Evolutionary conservation across 495 filamentous ascomycete species (phyloP), one percentile per base, ranked within the genome.

Genomic region (Hypoxylon subgilvum): DNA sequence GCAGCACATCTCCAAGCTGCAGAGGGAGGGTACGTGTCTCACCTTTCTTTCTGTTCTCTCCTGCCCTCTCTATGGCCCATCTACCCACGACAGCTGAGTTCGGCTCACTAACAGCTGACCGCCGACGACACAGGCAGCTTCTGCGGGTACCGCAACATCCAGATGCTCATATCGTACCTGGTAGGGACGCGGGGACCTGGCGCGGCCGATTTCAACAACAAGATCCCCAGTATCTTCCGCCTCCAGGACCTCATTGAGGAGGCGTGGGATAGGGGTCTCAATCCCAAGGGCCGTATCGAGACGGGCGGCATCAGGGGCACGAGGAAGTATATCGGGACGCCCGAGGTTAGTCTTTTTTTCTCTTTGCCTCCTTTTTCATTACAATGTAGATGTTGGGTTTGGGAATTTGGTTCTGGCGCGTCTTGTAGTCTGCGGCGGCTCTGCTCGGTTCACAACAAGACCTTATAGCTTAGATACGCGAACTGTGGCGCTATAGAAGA

Each of bases 131-230:
- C 25, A 78, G 88, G 92, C 27, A 90, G 91, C 1, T 98, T 97
- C 73, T 98, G 94, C 72, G 94, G 94, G n/a, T 98, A 97, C 66
- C 81, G 94, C 7, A 98, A 96, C 69, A 96, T 97, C 32, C 94
- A 98, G 65, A 96, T 96, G 91, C 67, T 96, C 52, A 75, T 87
- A 13, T 92, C 92, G 2, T 93, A 89, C 68, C 82, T 97, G 27
- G 79, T 83, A 41, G 79, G 79, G 23, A 72, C 84, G 6, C 67
- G 76, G 32, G 74, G 75, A 18, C 73, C 77, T 12, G 89, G 88
- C 3, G 70, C 80, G 57, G 77, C 86, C 18, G 68, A 76, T 10
- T 88, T 96, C 45, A 62, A 77, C 7, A 72, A 76, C 6, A 74
- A 74, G 6, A 74, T 89, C n/a, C 94, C 94, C 0, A 84, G 85